Percentiles rank a stretch among this genome's conserved stretches.
These are phyloP conservation scores for Chlamydomonas applanata DNA, from an alignment of 139 green algal species.

Conservation along the genomic window DNA sequence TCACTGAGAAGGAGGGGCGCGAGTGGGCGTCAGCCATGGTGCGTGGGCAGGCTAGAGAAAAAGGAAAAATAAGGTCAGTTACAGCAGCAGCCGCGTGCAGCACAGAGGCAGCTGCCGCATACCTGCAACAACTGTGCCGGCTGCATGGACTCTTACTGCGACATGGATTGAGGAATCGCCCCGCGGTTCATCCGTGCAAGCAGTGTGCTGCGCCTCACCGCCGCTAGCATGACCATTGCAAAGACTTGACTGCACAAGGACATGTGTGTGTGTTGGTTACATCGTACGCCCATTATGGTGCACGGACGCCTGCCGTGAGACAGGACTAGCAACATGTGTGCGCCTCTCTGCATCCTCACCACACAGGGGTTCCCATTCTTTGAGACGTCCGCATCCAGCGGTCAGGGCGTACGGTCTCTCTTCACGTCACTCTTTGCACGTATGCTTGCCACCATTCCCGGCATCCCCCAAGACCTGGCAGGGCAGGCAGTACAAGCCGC, in stretches of 20 bases:
- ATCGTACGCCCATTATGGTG: too few relatives aligned
- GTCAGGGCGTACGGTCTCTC: constrained; percentile 37
- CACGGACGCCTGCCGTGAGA: too few relatives aligned
- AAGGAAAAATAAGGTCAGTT: not conserved
- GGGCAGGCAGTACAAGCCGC: constrained; percentile 41
- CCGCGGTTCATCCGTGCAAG: too few relatives aligned
- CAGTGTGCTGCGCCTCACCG: too few relatives aligned
- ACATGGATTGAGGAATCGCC: constrained; percentile 46
- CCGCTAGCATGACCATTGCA: not conserved
- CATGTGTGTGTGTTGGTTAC: too few relatives aligned
- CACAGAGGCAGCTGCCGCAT: constrained; percentile 1
- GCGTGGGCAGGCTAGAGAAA: not conserved
- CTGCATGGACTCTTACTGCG: not conserved
- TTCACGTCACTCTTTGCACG: constrained; percentile 55
- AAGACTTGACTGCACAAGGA: too few relatives aligned
- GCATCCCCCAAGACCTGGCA: constrained; percentile 41
- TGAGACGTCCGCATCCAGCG: constrained; percentile 53
- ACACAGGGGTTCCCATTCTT: constrained; percentile 18
- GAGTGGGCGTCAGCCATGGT: constrained; percentile 46
- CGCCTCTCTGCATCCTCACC: too few relatives aligned
- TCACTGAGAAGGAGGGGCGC: constrained; percentile 57
- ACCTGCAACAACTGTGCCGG: not conserved
- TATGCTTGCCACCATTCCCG: constrained; percentile 46
- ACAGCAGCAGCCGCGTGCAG: constrained; percentile 6
- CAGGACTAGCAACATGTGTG: too few relatives aligned